Evolutionary conservation across 73 alveolate species (phyloP), one percentile per base, ranked within the genome.

Genomic region (Paraurostyla sp.): DNA sequence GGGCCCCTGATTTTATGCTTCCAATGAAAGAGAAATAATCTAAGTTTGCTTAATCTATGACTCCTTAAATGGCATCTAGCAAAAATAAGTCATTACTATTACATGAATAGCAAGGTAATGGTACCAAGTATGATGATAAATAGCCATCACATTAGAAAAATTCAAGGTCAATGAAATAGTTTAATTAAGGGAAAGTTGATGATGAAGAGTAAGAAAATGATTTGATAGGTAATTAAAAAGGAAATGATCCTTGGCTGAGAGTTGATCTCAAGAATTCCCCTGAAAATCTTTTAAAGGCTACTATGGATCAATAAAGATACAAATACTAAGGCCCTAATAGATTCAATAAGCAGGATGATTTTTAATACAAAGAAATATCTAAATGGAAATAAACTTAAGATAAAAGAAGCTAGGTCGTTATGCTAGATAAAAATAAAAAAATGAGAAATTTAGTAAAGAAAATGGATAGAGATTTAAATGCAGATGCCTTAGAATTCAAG

Each of bases 201-300:
- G 82, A 65, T 65, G 58, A 65, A 38, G 58, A 65, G 9, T 38
- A 40, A n/a, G 82, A 65, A 11, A 58, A 65, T 22, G 58, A 65
- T 6, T 3, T 13, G 23, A 1, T 2, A 15, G 11, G 60, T 15
- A 30, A 32, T 38, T 7, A 36, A 7, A 3, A 73, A 49, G 27
- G 7, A 3, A 13, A 73, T 23, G 86, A 73, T 36, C 86, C 86
- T n/a, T 73, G 86, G 86, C 9, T 29, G 22, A 42, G 86, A 45
- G 86, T 73, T 16, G 86, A 73, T 7, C 54, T 73, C 11, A 73
- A 46, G 41, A 65, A 65, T 40, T 35, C 82, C 0, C 82, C 82
- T 3, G 82, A 65, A 30, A 65, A 58, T 65, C 0, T 65, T 1
- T 9, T 36, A 38, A 38, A 65, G 36, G 6, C 6, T 9, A 33